Percentiles rank a stretch among this genome's conserved stretches.
Evolutionary conservation across 441 rosid genomes (phyloP).

Genomic region (Euphorbia schlechtendalii): DNA sequence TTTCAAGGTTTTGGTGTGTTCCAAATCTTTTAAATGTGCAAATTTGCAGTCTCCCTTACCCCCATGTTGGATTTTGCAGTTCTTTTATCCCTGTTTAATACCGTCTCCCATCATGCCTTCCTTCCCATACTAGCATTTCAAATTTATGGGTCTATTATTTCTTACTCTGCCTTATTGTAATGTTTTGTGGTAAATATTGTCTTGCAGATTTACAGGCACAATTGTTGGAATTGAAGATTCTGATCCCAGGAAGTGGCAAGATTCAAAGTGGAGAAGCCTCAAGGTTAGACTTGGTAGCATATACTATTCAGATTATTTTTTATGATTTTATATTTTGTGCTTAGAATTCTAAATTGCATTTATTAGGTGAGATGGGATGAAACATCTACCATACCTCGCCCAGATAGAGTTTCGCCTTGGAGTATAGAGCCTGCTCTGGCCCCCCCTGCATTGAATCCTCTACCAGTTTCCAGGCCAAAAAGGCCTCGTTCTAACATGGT

Average conservation of each 20-base stretch:
- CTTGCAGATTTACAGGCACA: conserved; percentile 83
- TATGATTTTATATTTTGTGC: conserved; percentile 10
- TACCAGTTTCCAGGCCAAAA: conserved; percentile 73
- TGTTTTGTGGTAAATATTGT: background rate
- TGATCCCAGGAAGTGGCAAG: conserved; percentile 64
- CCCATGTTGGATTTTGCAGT: too few relatives aligned
- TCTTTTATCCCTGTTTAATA: too few relatives aligned
- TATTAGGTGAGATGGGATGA: conserved; percentile 97
- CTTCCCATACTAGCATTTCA: too few relatives aligned
- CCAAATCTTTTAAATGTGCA: too few relatives aligned
- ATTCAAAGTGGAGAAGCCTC: conserved; percentile 94
- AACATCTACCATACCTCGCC: conserved; percentile 66
- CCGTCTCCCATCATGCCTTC: too few relatives aligned
- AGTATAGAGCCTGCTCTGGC: conserved; percentile 88
- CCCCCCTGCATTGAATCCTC: conserved; percentile 75
- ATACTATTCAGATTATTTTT: background rate
- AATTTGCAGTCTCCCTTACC: too few relatives aligned
- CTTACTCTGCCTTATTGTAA: background rate
- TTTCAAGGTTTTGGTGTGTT: too few relatives aligned
- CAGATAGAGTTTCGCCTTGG: conserved; percentile 98
- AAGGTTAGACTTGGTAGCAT: conserved; percentile 55
- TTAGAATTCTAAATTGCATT: conserved; percentile 6
- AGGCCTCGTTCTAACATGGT: conserved; percentile 62
- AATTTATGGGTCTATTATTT: too few relatives aligned
- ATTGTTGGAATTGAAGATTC: conserved; percentile 82